These are phyloP conservation scores for Mycena venus DNA, from an alignment of 768 basidiomycete species.

Conservation along the genomic window DNA sequence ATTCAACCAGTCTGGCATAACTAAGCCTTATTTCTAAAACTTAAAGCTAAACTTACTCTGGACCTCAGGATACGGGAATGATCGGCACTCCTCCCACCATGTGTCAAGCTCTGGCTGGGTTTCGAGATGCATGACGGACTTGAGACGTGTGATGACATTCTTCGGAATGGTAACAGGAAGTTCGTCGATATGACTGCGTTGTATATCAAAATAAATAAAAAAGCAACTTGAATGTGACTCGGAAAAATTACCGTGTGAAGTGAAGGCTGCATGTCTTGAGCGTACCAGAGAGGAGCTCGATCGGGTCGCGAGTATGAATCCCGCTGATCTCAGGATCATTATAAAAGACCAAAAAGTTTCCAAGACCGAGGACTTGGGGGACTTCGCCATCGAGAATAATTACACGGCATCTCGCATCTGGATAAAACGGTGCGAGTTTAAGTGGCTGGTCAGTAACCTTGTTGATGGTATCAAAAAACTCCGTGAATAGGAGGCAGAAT, in stretches of 20 bases:
- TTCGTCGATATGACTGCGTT: too few species aligned
- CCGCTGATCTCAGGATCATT: slow-evolving; percentile 15
- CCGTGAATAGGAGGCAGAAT: slow-evolving; percentile 25
- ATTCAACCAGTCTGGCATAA: slow-evolving; percentile 35
- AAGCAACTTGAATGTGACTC: too few species aligned
- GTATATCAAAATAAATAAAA: too few species aligned
- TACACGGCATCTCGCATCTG: slow-evolving; percentile 25
- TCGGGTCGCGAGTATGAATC: background rate
- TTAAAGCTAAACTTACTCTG: background rate
- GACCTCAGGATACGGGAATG: too few species aligned
- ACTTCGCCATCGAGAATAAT: slow-evolving; percentile 22
- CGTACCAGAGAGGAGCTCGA: background rate
- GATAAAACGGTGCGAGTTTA: slow-evolving; percentile 30
- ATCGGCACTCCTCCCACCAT: too few species aligned
- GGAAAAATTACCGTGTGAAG: too few species aligned
- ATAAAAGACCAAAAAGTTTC: background rate
- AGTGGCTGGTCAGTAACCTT: slow-evolving; percentile 27
- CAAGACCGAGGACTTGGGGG: slow-evolving; percentile 6
- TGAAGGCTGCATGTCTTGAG: slow-evolving; percentile 18
- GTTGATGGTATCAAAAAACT: slow-evolving; percentile 26
- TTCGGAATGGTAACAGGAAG: too few species aligned
- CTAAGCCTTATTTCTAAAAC: background rate
- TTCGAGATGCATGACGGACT: too few species aligned
- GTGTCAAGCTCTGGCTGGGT: too few species aligned
- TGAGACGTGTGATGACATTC: too few species aligned